These are phyloP conservation scores for Fraxinus quadrangulata DNA, from an alignment of 257 asterid genomes.

Conservation along the genomic window DNA sequence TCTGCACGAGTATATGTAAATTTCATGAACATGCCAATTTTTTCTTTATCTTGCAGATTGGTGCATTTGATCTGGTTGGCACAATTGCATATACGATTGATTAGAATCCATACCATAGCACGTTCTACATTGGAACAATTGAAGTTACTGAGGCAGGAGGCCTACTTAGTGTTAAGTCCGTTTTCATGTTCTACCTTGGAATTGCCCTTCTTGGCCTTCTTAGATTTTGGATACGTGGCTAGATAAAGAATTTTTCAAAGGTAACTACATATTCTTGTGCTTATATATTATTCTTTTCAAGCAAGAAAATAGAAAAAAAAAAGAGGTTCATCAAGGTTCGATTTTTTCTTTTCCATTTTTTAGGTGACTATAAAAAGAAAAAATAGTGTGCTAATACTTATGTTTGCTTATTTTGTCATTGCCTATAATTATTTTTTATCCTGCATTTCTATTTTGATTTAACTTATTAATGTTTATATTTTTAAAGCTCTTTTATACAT, in stretches of 20 bases:
- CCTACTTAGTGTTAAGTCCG: slow-evolving; percentile 83
- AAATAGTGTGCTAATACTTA: too few relatives aligned
- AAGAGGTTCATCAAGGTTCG: too few relatives aligned
- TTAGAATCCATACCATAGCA: slow-evolving; percentile 71
- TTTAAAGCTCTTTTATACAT: too few relatives aligned
- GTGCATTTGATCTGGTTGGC: slow-evolving; percentile 34
- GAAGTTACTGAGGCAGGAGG: slow-evolving; percentile 93
- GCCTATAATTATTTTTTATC: too few relatives aligned
- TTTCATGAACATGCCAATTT: too few relatives aligned
- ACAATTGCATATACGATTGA: slow-evolving; percentile 87
- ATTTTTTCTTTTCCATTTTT: too few relatives aligned
- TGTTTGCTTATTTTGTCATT: too few relatives aligned
- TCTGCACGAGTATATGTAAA: background rate
- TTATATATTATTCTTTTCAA: background rate
- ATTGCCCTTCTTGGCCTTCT: slow-evolving; percentile 66
- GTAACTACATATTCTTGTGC: slow-evolving; percentile 38
- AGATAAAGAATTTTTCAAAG: slow-evolving; percentile 76
- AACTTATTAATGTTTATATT: too few relatives aligned
- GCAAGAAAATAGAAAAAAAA: too few relatives aligned
- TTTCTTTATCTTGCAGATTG: too few relatives aligned
- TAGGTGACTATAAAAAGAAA: too few relatives aligned
- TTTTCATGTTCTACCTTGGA: slow-evolving; percentile 84
- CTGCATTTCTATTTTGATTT: too few relatives aligned
- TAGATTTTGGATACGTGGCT: slow-evolving; percentile 62
- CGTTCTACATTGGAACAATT: slow-evolving; percentile 90